phyloP scores from a whole-genome alignment of 441 rosid species.

The Pelargonium australe region DNA sequence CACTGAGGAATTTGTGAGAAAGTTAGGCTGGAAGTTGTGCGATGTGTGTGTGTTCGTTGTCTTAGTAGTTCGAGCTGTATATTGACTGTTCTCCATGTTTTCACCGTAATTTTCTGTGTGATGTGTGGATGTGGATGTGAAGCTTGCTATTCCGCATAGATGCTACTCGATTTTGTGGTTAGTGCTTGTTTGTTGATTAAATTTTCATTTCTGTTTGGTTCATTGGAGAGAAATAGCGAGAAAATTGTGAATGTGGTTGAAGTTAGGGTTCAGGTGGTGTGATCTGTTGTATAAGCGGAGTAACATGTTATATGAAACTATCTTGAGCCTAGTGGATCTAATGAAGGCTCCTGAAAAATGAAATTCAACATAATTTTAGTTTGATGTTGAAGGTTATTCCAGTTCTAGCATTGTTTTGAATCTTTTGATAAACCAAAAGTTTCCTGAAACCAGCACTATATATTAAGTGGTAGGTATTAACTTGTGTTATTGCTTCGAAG shows the following conservation, averaged over 20 bases:
- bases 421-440: too few relatives aligned
- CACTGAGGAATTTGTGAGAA: not conserved
- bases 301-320: not conserved
- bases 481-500: not conserved
- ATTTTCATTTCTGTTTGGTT: conserved; percentile 16
- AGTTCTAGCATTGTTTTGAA: not conserved
- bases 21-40: not conserved
- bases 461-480: too few relatives aligned
- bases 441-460: too few relatives aligned
- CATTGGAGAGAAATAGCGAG: not conserved
- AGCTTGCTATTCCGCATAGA: too few relatives aligned
- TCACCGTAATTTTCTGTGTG: too few relatives aligned
- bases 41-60: too few relatives aligned
- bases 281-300: not conserved
- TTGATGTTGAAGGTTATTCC: not conserved
- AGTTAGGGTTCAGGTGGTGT: not conserved
- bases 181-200: not conserved
- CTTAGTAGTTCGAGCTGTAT: too few relatives aligned
- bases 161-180: not conserved
- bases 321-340: not conserved
- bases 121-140: too few relatives aligned
- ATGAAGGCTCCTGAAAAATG: not conserved
- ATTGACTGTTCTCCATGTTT: too few relatives aligned
- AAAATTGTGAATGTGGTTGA: not conserved
- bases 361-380: not conserved